These are phyloP conservation scores for Sphagnum contortum DNA, from an alignment of 225 moss, liverwort and hornwort species.

Conservation along the genomic window DNA sequence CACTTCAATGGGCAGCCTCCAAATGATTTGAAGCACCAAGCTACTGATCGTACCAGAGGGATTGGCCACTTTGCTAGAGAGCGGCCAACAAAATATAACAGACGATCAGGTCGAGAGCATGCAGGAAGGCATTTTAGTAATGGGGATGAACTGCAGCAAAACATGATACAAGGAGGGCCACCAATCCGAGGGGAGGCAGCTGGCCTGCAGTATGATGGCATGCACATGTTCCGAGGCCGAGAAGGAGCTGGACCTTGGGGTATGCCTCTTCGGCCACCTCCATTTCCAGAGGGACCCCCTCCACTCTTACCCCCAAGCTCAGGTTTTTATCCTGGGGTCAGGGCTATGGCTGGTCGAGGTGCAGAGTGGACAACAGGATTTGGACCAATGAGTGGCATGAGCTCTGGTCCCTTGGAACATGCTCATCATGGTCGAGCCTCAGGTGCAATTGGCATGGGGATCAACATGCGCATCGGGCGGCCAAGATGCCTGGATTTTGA, in stretches of 20 bases:
- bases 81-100: slow-evolving; percentile 56
- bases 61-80: slow-evolving; percentile 59
- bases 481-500: slow-evolving; percentile 95
- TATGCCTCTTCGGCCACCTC: slow-evolving; percentile 63
- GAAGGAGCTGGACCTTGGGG: slow-evolving; percentile 57
- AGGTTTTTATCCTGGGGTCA: slow-evolving; percentile 65
- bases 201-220: slow-evolving; percentile 58
- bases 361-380: slow-evolving; percentile 54
- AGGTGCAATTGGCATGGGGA: slow-evolving; percentile 55
- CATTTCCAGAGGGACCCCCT: slow-evolving; percentile 62
- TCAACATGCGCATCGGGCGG: slow-evolving; percentile 54
- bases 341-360: slow-evolving; percentile 78
- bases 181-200: slow-evolving; percentile 67
- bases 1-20: slow-evolving; percentile 50
- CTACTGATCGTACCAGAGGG: slow-evolving; percentile 52
- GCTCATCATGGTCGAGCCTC: slow-evolving; percentile 69
- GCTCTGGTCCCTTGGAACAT: slow-evolving; percentile 66
- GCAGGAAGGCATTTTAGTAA: slow-evolving; percentile 59
- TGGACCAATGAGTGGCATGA: slow-evolving; percentile 78
- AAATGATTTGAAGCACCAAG: slow-evolving; percentile 55
- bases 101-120: slow-evolving; percentile 68
- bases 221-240: slow-evolving; percentile 77
- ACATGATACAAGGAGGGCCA: slow-evolving; percentile 45
- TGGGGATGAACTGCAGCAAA: slow-evolving; percentile 64
- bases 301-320: slow-evolving; percentile 61